Base-by-base conservation (phyloP, 345 rosid genomes). In the Noccaea bulbosa region DNA sequence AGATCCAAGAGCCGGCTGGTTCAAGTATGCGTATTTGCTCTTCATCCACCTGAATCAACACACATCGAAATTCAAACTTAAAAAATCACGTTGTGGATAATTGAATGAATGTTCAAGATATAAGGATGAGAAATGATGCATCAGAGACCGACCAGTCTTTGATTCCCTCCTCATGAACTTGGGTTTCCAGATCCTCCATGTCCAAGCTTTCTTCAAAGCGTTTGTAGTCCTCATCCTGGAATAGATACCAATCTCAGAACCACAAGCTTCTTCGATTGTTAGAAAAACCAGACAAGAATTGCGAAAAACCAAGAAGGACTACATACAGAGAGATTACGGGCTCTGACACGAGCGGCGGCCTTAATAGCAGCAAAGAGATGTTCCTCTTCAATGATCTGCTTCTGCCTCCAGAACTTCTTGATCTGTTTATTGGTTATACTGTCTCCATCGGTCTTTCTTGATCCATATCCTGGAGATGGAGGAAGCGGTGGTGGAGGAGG, bases 21-120 rank as follows among this genome's bases (percentile, higher is more conserved):
- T 92, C 78, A 92, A 56, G 72, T 90, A 92, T 11, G 98, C 98
- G 39, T 88, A 92, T 74, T 85, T 92, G 85, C 98, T 90, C 88
- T 85, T 90, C 0, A 84, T 89, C 98, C 96, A 90, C 98, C 98
- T 92, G 87, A 84, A 74, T 1, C 50, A 0, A 52, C 27, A 48
- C 3, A 20, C 48, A 54, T 45, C 65, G 3, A 46, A 1, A n/a
- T 37, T 9, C 45, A 60, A 20, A 73, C 49, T 69, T 70, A 37
- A 27, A 20, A 27, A 27, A 27, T 27, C 30, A 27, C 30, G 4
- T 27, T 27, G 4, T 27, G 30, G 30, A 3, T 2, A 27, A 27
- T 27, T 2, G 30, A 27, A 27, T 27, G 30, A 27, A 27, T 27
- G 30, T 27, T 27, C 30, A 27, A 17, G 16, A 8, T 20, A 59